Percentiles rank a stretch among this genome's conserved stretches.
These are phyloP conservation scores for Stachybotrys elegans DNA, from an alignment of 2,329 filamentous ascomycete genomes.

Conservation along the genomic window DNA sequence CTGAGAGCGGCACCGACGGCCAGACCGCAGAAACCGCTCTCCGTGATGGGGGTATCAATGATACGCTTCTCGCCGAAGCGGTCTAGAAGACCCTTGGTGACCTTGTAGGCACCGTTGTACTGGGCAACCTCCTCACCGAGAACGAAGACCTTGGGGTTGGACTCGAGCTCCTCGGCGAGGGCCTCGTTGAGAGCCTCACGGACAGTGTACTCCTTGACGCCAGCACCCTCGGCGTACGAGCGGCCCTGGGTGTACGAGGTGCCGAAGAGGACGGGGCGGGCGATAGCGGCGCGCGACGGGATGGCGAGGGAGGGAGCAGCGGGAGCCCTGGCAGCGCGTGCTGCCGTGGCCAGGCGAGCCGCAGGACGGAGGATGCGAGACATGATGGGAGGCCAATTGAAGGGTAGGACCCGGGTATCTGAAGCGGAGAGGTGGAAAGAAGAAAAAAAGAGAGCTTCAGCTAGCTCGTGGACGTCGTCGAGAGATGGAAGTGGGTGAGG, in stretches of 20 bases:
- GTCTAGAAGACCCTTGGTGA: conserved; percentile 95
- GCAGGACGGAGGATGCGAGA: conserved; percentile 48
- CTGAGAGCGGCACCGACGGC: conserved; percentile 92
- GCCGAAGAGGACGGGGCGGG: conserved; percentile 32
- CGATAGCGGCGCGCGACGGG: conserved; percentile 30
- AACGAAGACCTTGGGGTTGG: conserved; percentile 91
- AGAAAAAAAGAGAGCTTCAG: conserved; percentile 2
- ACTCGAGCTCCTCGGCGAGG: conserved; percentile 93
- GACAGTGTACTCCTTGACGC: conserved; percentile 89
- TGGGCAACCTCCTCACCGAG: conserved; percentile 98
- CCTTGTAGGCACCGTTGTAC: conserved; percentile 99
- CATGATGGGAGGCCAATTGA: conserved; percentile 27
- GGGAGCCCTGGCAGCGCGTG: conserved; percentile 29
- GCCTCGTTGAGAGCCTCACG: conserved; percentile 97
- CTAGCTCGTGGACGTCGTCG: conserved; percentile 4
- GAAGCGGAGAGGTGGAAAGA: no score
- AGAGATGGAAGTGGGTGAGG: conserved; percentile 2
- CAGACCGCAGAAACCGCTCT: conserved; percentile 90
- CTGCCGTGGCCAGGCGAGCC: conserved; percentile 41
- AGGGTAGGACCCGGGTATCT: not conserved
- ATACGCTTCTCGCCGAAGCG: conserved; percentile 96
- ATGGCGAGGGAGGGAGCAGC: conserved; percentile 30
- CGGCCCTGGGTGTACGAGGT: conserved; percentile 32
- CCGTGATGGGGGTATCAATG: conserved; percentile 97
- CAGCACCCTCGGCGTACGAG: conserved; percentile 52